Percentiles rank a stretch among this genome's conserved stretches.
phyloP scores from a whole-genome alignment of 129 eudicot species.

The Silybum marianum region DNA sequence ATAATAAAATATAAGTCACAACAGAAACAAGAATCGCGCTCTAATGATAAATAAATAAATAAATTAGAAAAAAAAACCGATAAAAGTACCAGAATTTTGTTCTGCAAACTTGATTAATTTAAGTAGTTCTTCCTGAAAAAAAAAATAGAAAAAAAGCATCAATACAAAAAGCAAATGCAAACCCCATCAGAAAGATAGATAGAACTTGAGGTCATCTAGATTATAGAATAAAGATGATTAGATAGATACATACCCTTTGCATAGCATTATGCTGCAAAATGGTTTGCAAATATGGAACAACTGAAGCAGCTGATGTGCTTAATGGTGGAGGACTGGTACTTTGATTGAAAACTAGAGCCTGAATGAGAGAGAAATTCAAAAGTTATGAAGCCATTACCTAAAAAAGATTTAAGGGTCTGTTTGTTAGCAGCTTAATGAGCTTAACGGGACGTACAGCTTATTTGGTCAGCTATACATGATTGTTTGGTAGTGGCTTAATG shows the following conservation, averaged over 20 bases:
- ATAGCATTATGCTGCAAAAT: slow-evolving; percentile 73
- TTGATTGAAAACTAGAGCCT: slow-evolving; percentile 50
- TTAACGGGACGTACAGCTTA: no score
- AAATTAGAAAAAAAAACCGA: not conserved
- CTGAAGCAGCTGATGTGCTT: slow-evolving; percentile 53
- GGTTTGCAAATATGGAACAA: slow-evolving; percentile 78
- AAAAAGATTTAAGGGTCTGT: not conserved
- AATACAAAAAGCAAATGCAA: slow-evolving; percentile 1
- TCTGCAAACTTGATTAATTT: slow-evolving; percentile 77
- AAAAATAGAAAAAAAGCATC: slow-evolving; percentile 6
- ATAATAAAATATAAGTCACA: slow-evolving; percentile 13
- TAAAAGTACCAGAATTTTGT: slow-evolving; percentile 58
- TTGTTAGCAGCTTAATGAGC: no score
- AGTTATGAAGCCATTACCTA: slow-evolving; percentile 37
- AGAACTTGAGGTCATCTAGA: not conserved
- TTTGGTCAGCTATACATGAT: no score
- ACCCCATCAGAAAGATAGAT: slow-evolving; percentile 4
- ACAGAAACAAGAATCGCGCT: not conserved
- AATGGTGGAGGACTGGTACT: slow-evolving; percentile 38
- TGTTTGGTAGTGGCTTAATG: no score
- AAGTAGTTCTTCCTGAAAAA: slow-evolving; percentile 73
- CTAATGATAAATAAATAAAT: not conserved
- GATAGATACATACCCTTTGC: slow-evolving; percentile 64
- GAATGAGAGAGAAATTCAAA: slow-evolving; percentile 23
- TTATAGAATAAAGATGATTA: slow-evolving; percentile 18